A percentile compares a stretch with the other conserved stretches of the same genome.
phyloP scores from a whole-genome alignment of 2,329 filamentous ascomycete genomes.

The Epichloe scottii region DNA sequence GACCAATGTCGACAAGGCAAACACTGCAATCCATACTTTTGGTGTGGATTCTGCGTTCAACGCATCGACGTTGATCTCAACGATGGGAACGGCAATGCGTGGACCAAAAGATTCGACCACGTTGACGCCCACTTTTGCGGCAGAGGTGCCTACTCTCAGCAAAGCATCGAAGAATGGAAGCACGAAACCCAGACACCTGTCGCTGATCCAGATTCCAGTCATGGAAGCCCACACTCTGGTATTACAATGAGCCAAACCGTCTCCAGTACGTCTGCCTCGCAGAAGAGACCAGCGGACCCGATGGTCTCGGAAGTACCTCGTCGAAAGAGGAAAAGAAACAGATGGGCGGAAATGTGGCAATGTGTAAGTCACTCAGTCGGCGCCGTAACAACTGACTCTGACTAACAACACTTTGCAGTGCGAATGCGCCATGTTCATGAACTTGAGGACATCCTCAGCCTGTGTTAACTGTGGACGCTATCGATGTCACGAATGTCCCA shows the following conservation, averaged over 20 bases:
- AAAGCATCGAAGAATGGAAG: conserved; percentile 44
- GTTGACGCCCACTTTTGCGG: conserved; percentile 62
- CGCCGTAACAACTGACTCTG: background rate
- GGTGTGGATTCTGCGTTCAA: conserved; percentile 72
- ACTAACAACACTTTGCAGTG: background rate
- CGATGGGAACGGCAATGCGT: conserved; percentile 29
- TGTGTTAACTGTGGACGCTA: background rate
- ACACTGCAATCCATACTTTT: conserved; percentile 56
- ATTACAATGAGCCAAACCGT: background rate
- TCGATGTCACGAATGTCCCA: background rate
- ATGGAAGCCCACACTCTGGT: conserved; percentile 7
- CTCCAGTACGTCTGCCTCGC: background rate
- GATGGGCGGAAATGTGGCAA: conserved; percentile 1
- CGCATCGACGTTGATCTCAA: conserved; percentile 41
- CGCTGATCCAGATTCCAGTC: background rate
- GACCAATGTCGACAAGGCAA: conserved; percentile 48
- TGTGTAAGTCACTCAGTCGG: conserved; percentile 1
- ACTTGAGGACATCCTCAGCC: background rate
- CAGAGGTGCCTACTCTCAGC: conserved; percentile 24
- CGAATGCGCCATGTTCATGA: conserved; percentile 1
- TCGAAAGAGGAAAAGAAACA: background rate
- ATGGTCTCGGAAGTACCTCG: background rate
- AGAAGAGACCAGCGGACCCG: background rate
- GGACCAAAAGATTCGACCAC: conserved; percentile 51
- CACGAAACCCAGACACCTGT: conserved; percentile 12